Evolutionary conservation across 83 land plant species (phyloP).

Genomic region (Larix sibirica): DNA sequence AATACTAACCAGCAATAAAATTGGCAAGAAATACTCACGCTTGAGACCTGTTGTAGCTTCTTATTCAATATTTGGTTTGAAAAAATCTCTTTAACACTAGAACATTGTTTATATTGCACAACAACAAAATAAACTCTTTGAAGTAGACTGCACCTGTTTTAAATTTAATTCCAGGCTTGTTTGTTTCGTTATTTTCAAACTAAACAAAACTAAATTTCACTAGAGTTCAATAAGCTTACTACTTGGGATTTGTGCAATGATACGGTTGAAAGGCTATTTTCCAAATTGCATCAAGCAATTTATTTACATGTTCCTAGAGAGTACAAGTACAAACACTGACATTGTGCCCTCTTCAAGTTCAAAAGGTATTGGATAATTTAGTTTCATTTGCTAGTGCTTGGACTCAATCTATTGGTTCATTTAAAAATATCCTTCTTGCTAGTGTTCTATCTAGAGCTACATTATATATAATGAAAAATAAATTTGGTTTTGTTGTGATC

Average conservation of each 20-base stretch:
- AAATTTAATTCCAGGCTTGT: neutral
- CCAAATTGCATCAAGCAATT: conserved; percentile 80
- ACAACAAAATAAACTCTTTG: conserved; percentile 52
- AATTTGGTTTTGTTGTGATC: neutral
- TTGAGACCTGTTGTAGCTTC: too few species aligned
- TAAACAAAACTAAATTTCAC: neutral
- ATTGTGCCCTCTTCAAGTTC: conserved; percentile 74
- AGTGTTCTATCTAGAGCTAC: neutral
- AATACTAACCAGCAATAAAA: too few species aligned
- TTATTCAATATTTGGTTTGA: too few species aligned
- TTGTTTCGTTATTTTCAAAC: neutral
- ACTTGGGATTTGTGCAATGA: neutral
- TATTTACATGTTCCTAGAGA: too few species aligned
- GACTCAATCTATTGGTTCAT: neutral
- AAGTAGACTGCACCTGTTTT: neutral
- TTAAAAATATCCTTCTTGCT: neutral
- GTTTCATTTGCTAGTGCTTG: neutral
- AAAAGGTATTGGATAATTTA: conserved; percentile 63
- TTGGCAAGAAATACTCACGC: too few species aligned
- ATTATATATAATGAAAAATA: too few species aligned
- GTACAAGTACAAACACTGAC: too few species aligned
- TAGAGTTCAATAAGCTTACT: neutral
- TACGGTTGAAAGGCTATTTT: conserved; percentile 89
- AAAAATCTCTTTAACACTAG: conserved; percentile 49
- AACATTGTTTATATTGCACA: conserved; percentile 84